Evolutionary conservation across 2,329 filamentous ascomycete species (phyloP), one percentile per base, ranked within the genome.

Genomic region (Cadophora malorum): DNA sequence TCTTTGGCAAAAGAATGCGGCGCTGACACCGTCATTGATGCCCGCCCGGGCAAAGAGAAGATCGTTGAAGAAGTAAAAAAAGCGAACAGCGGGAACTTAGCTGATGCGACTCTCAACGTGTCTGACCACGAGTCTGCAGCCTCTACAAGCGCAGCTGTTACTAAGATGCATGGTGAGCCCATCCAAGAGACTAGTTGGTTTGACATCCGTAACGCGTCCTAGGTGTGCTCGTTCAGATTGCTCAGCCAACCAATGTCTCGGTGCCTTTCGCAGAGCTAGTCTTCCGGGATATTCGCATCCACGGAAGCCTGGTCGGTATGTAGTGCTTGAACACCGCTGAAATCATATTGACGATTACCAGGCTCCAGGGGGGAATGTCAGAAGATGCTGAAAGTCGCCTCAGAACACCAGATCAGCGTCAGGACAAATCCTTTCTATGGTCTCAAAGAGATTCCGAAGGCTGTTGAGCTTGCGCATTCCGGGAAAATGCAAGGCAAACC

Each of bases 81-180:
- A 10, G 79, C 81, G 0, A 88, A 85, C 0, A 80, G 79, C 10
- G 83, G 82, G 0, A 67, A 77, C 9, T 84, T 86, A 0, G 86
- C 81, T 0, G 82, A 86, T 65, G 83, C 83, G 1, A 83, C 86
- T 0, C 75, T 90, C 14, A 84, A 84, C 59, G 74, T 89, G 0
- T 81, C 81, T n/a, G 86, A 89, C 69, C 83, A 84, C 21, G 75
- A 79, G 1, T 77, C 77, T 0, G 83, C 86, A 2, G 82, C 85
- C 50, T 85, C 81, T 5, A 76, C 83, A 25, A 83, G 81, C 0
- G 86, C 84, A 63, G 86, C 85, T 0, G 78, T 88, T 0, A 90
- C 87, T 0, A 83, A 81, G 73, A 88, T 85, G 81, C 87, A 90
- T 73, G 86, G 86, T 2, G 82, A 79, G 0, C 79, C 88, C 23